phyloP scores from a whole-genome alignment of 2,329 filamentous ascomycete species.

The Calonectria pseudoturangicola region DNA sequence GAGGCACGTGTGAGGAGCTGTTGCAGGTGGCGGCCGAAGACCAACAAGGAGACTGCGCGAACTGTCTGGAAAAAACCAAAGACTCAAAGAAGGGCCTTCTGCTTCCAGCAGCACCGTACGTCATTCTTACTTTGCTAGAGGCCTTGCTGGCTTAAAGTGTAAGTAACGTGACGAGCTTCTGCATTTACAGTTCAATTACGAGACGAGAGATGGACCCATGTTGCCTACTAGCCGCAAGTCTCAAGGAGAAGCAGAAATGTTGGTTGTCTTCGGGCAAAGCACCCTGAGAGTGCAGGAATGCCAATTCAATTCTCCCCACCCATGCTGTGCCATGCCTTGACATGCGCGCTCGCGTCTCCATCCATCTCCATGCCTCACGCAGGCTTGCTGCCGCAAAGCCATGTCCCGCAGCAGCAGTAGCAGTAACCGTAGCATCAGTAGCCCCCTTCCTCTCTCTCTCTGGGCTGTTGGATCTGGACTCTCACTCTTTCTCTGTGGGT shows the following conservation, averaged over 20 bases:
- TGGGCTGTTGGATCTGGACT: no score
- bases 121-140: constrained; percentile 28
- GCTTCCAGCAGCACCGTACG: constrained; percentile 16
- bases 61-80: constrained; percentile 5
- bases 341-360: neutral
- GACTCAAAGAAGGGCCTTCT: constrained; percentile 14
- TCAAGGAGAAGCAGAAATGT: constrained; percentile 19
- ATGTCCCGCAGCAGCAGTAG: constrained; percentile 41
- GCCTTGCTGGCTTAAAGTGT: constrained; percentile 30
- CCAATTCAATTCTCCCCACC: constrained; percentile 27
- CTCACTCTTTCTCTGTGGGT: constrained; percentile 29
- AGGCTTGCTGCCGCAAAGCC: constrained; percentile 41
- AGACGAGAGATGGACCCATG: constrained; percentile 19
- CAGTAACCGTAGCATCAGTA: neutral
- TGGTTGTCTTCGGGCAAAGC: constrained; percentile 24
- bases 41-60: neutral
- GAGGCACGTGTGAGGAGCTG: neutral
- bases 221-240: constrained; percentile 24
- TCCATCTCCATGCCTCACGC: constrained; percentile 42
- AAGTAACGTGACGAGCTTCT: constrained; percentile 34
- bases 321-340: constrained; percentile 28
- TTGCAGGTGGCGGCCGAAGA: neutral
- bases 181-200: constrained; percentile 34
- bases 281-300: constrained; percentile 15
- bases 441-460: constrained; percentile 15